phyloP scores from a whole-genome alignment of 2,329 filamentous ascomycete species.

The Domatiomyces globalis region DNA sequence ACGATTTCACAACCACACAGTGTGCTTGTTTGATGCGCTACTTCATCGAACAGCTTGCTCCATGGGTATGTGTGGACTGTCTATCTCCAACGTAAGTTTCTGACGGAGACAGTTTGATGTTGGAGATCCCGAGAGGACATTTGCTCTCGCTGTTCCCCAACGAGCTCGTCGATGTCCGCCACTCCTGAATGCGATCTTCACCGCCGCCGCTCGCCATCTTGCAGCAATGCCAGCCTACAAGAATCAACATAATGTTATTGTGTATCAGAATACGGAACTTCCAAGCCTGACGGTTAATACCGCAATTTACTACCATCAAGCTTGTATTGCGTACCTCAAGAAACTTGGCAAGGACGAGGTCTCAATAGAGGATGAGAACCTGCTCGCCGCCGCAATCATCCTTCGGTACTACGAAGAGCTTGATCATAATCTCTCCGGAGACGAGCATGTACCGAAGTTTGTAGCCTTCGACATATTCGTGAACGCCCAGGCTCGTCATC shows the following conservation, averaged over 20 bases:
- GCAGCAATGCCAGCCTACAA: constrained; percentile 6
- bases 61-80: constrained; percentile 11
- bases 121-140: constrained; percentile 15
- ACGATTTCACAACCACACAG: constrained; percentile 16
- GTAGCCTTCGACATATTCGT: constrained; percentile 16
- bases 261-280: constrained; percentile 12
- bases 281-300: constrained; percentile 16
- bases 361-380: constrained; percentile 35
- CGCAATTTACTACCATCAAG: constrained; percentile 19
- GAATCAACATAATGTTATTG: constrained; percentile 5
- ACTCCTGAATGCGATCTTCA: constrained; percentile 18
- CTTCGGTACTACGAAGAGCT: constrained; percentile 45
- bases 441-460: constrained; percentile 19
- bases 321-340: constrained; percentile 20
- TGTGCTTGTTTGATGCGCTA: constrained; percentile 18
- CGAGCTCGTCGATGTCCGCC: constrained; percentile 15
- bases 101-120: constrained; percentile 13
- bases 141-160: constrained; percentile 16
- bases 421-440: constrained; percentile 31
- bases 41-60: constrained; percentile 17
- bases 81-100: neutral
- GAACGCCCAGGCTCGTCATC: constrained; percentile 9
- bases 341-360: constrained; percentile 22
- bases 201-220: constrained; percentile 14
- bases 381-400: constrained; percentile 43